Evolutionary conservation across 495 filamentous ascomycete species (phyloP), one percentile per base, ranked within the genome.

Genomic region (Clavariopsis aquatica): DNA sequence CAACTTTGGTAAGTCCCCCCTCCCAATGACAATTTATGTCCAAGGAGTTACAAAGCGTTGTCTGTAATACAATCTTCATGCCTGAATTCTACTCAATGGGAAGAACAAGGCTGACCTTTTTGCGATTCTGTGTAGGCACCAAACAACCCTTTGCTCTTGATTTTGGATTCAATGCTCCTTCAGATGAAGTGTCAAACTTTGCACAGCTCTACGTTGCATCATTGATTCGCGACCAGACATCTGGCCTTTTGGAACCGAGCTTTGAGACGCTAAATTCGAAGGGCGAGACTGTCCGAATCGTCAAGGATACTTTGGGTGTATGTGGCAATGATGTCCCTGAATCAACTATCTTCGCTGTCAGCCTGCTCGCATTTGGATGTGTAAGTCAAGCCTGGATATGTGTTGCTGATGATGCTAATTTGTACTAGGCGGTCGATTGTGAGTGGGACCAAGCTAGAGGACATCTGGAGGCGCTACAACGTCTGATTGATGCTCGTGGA

Each of bases 401-500:
- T 1, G 17, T 38, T 0, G n/a, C 19, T 10, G 15, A 26, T 15
- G 34, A 23, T 26, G 24, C 57, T 69, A n/a, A 69, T 28, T 2
- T 8, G 12, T n/a, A 34, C 13, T 17, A 69, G 67, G 62, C 52
- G n/a, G 31, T 64, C 15, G 62, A 65, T 22, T 31, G 23, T 6
- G 67, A 65, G 23, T 65, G 62, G 67, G 62, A 57, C 43, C 38
- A 69, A 41, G 67, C 58, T 13, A 43, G 31, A 38, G 31, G 61
- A 17, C 67, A 69, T 66, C 41, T 69, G 8, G 62, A 62, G 26
- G 67, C 67, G 22, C 45, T 69, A 36, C 52, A 59, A 23, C 62
- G 57, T 15, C 28, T 65, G 24, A 38, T 69, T 24, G 43, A 62
- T 6, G 27, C 57, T 15, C 51, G 58, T 10, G 67, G 67, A 34